phyloP scores from a whole-genome alignment of 208 protist species.

The Leishmania lainsoni region DNA sequence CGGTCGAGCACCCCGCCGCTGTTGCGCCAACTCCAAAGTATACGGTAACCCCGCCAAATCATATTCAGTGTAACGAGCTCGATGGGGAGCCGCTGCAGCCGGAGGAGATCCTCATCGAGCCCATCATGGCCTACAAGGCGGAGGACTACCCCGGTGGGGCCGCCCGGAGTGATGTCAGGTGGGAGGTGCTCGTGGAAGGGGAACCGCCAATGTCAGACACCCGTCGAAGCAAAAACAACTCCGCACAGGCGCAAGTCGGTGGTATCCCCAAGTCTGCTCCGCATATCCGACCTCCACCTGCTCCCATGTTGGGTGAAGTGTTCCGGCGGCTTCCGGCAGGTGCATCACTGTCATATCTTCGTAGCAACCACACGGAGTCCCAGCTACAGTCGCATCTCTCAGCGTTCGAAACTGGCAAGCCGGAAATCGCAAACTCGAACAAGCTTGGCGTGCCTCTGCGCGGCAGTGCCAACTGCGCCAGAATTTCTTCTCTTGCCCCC shows the following conservation, averaged over 20 bases:
- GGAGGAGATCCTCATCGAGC: background rate
- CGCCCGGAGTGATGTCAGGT: background rate
- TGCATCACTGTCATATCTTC: background rate
- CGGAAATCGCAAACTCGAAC: background rate
- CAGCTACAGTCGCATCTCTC: slow-evolving; percentile 16
- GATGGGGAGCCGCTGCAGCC: background rate
- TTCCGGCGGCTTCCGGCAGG: background rate
- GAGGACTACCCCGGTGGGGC: background rate
- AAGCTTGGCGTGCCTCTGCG: background rate
- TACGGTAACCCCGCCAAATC: background rate
- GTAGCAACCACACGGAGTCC: background rate
- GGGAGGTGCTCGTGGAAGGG: background rate
- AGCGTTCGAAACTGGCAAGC: background rate
- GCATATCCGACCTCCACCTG: too few relatives aligned
- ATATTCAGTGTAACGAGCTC: slow-evolving; percentile 4
- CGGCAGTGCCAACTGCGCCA: background rate
- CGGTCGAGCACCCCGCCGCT: background rate
- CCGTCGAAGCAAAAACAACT: background rate
- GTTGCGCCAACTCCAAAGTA: background rate
- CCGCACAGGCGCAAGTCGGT: background rate
- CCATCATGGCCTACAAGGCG: slow-evolving; percentile 2
- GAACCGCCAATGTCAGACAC: background rate
- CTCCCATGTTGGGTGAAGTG: background rate
- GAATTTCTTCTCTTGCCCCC: background rate
- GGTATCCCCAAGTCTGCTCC: background rate